Base-by-base conservation (phyloP, 441 rosid species). In the Populus trichocarpa region DNA sequence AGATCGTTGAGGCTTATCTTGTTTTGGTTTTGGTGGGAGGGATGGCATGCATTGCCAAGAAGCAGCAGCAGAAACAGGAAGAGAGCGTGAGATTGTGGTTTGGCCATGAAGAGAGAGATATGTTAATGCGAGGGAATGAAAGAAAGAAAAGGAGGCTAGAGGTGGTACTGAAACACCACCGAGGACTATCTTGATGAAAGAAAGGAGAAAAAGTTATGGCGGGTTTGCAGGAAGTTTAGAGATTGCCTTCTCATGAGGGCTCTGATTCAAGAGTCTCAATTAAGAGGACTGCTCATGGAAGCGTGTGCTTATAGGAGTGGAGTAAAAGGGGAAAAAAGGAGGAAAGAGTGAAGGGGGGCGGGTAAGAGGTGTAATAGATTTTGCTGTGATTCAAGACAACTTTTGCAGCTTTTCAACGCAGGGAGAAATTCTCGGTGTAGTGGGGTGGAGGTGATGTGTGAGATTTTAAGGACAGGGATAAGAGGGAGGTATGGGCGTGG, bases 1-100 rank as follows among this genome's bases (percentile, higher is more conserved):
- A 83, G 82, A 82, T 94, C 98, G 65, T 68, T 63, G 53, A 65
- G 14, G 77, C 18, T 38, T 22, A 89, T 76, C 22, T 67, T 79
- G 36, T 75, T 73, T 10, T 13, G 68, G 30, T 16, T 10, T 74
- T 67, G 78, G n/a, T 75, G 72, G 18, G 71, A 53, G 33, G 46
- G 13, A 20, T n/a, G 61, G 14, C 33, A 30, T 30, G 72, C 63
- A 6, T 65, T 10, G 32, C 8, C 32, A n/a, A 42, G 5, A 7
- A 26, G 66, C 16, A 75, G 23, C 9, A 67, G 66, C 42, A 8
- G n/a, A 5, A 38, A 16, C 59, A 64, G 70, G 57, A 38, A 22
- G 9, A 74, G 70, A 63, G 22, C 16, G 69, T 16, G 67, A 28
- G 18, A 4, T 13, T 18, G 70, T 74, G 36, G 32, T 25, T 33